These are phyloP conservation scores for Ophiocordyceps camponoti-floridani DNA, from an alignment of 2,329 filamentous ascomycete genomes.

Conservation along the genomic window DNA sequence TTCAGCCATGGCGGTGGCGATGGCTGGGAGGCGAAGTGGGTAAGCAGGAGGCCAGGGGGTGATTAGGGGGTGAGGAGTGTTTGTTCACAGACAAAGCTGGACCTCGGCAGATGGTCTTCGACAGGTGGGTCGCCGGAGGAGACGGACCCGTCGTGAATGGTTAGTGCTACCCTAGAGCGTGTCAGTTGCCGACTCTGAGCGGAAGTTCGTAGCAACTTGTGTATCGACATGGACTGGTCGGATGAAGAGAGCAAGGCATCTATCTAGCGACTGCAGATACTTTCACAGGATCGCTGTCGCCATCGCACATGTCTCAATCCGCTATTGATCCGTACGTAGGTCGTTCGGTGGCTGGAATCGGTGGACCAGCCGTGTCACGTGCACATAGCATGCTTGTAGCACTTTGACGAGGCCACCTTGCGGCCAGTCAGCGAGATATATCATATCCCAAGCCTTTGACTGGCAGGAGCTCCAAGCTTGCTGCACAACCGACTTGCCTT, in stretches of 20 bases:
- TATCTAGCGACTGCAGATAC: too few relatives aligned
- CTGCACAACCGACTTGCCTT: too few relatives aligned
- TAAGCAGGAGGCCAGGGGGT: too few relatives aligned
- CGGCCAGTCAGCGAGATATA: neutral
- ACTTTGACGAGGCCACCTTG: neutral
- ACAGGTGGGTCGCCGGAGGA: too few relatives aligned
- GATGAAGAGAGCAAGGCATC: too few relatives aligned
- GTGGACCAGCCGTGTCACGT: conserved; percentile 2
- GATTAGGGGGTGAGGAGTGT: neutral
- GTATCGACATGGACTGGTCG: too few relatives aligned
- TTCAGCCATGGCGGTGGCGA: conserved; percentile 16
- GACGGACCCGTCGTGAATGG: too few relatives aligned
- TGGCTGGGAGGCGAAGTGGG: neutral
- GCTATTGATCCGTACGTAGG: too few relatives aligned
- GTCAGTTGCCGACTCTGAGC: neutral
- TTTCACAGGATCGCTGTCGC: too few relatives aligned
- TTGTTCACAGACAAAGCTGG: neutral
- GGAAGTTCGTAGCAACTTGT: too few relatives aligned
- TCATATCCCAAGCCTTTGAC: too few relatives aligned
- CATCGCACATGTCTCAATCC: too few relatives aligned
- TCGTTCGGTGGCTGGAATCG: neutral
- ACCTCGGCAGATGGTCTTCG: neutral
- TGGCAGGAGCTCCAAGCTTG: neutral
- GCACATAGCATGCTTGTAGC: neutral
- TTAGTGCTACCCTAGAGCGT: neutral